phyloP scores from a whole-genome alignment of 345 rosid genomes.

The Melastoma malabathricum region DNA sequence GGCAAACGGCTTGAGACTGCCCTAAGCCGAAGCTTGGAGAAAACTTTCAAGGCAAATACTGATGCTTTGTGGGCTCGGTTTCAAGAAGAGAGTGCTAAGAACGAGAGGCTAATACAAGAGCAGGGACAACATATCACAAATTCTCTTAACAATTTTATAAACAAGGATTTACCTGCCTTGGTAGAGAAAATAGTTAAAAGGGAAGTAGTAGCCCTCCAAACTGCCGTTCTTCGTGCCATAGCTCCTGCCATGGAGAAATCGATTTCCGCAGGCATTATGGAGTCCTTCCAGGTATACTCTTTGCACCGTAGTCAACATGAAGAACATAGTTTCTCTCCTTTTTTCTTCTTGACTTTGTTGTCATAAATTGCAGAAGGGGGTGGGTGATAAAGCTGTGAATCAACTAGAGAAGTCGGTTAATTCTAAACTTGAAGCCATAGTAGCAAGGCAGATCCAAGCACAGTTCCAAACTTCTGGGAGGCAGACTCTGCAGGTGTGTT shows the following conservation, averaged over 20 bases:
- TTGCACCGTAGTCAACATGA: no score
- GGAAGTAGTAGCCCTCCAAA: slow-evolving; percentile 46
- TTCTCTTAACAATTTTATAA: slow-evolving; percentile 37
- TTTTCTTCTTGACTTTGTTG: slow-evolving; percentile 5
- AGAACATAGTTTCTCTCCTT: no score
- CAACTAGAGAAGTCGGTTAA: slow-evolving; percentile 76
- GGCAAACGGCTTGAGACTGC: slow-evolving; percentile 66
- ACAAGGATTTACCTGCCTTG: slow-evolving; percentile 44
- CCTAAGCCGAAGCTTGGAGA: slow-evolving; percentile 59
- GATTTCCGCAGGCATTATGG: slow-evolving; percentile 45
- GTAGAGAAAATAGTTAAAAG: slow-evolving; percentile 63
- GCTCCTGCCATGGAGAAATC: slow-evolving; percentile 60
- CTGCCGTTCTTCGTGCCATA: slow-evolving; percentile 33
- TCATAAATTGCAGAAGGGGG: slow-evolving; percentile 46
- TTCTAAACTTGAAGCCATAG: slow-evolving; percentile 67
- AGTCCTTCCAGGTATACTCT: slow-evolving; percentile 71
- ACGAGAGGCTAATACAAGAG: slow-evolving; percentile 48
- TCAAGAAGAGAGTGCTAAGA: slow-evolving; percentile 58
- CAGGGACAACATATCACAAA: slow-evolving; percentile 45
- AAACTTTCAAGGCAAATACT: slow-evolving; percentile 48
- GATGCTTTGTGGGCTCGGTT: slow-evolving; percentile 80
- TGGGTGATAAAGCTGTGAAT: slow-evolving; percentile 78
- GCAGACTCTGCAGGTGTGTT: slow-evolving; percentile 76
- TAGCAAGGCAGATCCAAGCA: slow-evolving; percentile 72
- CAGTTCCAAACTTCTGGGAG: slow-evolving; percentile 94